Base-by-base conservation (phyloP, 2,329 filamentous ascomycete genomes). In the Helicocarpus griseus region DNA sequence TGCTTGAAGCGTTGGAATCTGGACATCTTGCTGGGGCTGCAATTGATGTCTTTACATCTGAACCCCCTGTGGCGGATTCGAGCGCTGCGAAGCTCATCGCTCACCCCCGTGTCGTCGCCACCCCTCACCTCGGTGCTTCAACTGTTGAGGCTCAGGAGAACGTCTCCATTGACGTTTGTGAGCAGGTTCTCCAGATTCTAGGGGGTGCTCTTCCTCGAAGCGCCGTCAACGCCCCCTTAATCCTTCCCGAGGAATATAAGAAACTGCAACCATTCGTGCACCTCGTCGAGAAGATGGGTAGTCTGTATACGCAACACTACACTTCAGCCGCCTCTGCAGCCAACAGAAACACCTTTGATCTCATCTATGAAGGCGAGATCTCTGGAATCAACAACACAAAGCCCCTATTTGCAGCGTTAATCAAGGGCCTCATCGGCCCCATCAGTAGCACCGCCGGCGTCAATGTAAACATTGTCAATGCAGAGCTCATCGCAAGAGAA, bases 101-200 rank as follows among this genome's bases (percentile, higher is more conserved):
- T 8, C 87, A 91, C 58, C 78, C 82, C 0, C 83, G 80, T 57
- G 86, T 89, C 0, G 82, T 91, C 1, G 82, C 82, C 1, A 91
- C 87, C 6, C 87, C 87, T 1, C 87, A 93, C 65, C 74, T 93
- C 0, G 87, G 87, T 6, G 87, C 87, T 0, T 87, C 83, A 0
- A 93, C 87, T 0, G 77, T 86, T 31, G 87, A 93, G 73, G 87
- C 87, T 0, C 87, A 93, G 65, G 86, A 91, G 62, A 90, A 89
- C 55, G 87, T 90, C 3, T 87, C 84, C 1, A 79, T 90, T 56
- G 87, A 91, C 59, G 87, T 91, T 7, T 91, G 87, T 66, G 83
- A 84, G 31, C 87, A 93, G 68, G 85, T 90, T 11, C 75, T 86
- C 0, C 78, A 83, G 53, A 87, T 91, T 39, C 73, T 93, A 2